Base-by-base conservation (phyloP, 208 protist species). In the Wallacemonas sp. region DNA sequence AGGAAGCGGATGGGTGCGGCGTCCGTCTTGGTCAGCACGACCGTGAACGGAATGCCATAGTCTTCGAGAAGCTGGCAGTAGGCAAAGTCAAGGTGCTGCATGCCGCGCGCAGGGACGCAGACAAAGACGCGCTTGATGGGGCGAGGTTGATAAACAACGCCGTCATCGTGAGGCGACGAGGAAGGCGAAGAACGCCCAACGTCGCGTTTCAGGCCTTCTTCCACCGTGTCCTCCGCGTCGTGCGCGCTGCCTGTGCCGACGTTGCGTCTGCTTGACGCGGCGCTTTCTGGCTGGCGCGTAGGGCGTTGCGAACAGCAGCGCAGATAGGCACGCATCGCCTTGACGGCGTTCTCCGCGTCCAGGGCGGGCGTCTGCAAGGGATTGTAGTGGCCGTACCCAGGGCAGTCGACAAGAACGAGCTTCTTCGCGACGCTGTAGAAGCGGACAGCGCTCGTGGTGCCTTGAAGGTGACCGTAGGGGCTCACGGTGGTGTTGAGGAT, bases 21-120 rank as follows among this genome's bases (percentile, higher is more conserved):
- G 53, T 96, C 91, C 2, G 87, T 96, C 45, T 96, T 96, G n/a
- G 87, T 93, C 21, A 96, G 33, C 27, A 96, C 79, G 3, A 96
- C 86, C 22, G 81, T 69, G 39, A 96, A 96, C 15, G 87, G 87
- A 27, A 96, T 76, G 12, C 37, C 58, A 17, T 85, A 68, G 0
- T 66, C 46, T 61, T 96, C 82, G 17, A 96, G 80, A 32, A 85
- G 41, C 50, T 93, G 79, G 59, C 86, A 81, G 64, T 93, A 93
- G 4, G 44, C 62, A 26, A 73, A 73, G 76, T 96, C 91, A 9
- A 66, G 39, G 61, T 90, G 81, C 59, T 96, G 91, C 53, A 96
- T 33, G 36, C 91, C 91, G 26, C 76, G 85, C n/a, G 83, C 67
- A 10, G 86, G 78, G 36, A 87, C 82, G 48, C 87, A 94, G 9